Evolutionary conservation across 2,329 filamentous ascomycete genomes (phyloP).

Genomic region (Phialocephala subalpina): DNA sequence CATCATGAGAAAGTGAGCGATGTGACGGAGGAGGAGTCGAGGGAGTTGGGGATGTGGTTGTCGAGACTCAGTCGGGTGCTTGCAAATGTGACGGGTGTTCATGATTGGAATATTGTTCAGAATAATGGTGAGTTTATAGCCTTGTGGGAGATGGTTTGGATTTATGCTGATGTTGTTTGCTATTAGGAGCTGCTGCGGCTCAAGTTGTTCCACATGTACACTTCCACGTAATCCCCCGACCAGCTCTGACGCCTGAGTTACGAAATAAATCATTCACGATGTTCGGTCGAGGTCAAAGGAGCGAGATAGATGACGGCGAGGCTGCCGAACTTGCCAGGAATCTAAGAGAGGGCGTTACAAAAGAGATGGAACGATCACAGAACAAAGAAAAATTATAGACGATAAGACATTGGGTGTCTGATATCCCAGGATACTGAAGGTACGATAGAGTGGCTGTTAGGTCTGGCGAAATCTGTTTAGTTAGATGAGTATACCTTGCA

Average conservation of each 20-base stretch:
- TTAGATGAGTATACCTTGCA: slow-evolving; percentile 1
- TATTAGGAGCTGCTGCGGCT: slow-evolving; percentile 77
- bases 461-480: not conserved
- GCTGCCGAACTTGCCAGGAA: slow-evolving; percentile 65
- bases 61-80: slow-evolving; percentile 78
- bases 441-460: slow-evolving; percentile 15
- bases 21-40: slow-evolving; percentile 67
- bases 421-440: not conserved
- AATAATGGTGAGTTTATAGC: slow-evolving; percentile 73
- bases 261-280: slow-evolving; percentile 73
- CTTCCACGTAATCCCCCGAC: slow-evolving; percentile 91
- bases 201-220: slow-evolving; percentile 75
- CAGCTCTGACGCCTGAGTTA: slow-evolving; percentile 63
- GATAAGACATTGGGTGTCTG: not conserved
- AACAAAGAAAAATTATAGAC: slow-evolving; percentile 20
- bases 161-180: slow-evolving; percentile 16
- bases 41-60: slow-evolving; percentile 72
- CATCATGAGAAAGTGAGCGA: slow-evolving; percentile 84
- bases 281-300: slow-evolving; percentile 78
- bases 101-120: slow-evolving; percentile 96
- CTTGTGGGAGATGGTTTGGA: not conserved
- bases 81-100: slow-evolving; percentile 71
- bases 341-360: slow-evolving; percentile 58
- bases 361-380: slow-evolving; percentile 48
- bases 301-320: slow-evolving; percentile 81